These are phyloP conservation scores for Trametes sanguinea DNA, from an alignment of 768 basidiomycete genomes.

Conservation along the genomic window DNA sequence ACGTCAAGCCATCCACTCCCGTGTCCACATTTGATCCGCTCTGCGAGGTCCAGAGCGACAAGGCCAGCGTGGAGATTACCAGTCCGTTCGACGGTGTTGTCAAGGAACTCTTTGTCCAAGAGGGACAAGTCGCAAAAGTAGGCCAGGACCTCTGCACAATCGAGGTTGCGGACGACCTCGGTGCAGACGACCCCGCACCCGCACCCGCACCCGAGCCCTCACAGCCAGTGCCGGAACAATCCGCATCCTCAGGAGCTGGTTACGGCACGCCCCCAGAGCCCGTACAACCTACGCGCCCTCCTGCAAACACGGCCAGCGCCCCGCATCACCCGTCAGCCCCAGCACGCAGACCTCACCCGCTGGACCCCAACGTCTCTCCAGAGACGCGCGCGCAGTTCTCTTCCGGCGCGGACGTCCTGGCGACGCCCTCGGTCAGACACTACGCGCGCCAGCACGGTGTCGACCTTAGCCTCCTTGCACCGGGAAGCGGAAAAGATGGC, in stretches of 20 bases:
- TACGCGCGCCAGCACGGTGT: conserved; percentile 68
- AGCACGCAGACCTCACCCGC: conserved; percentile 49
- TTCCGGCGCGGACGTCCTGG: conserved; percentile 48
- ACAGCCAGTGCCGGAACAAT: not conserved
- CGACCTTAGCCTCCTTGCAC: conserved; percentile 55
- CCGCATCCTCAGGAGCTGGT: not conserved
- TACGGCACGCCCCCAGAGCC: conserved; percentile 1
- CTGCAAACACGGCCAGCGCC: not conserved
- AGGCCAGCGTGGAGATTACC: conserved; percentile 89
- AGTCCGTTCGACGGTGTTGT: conserved; percentile 81
- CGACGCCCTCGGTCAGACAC: conserved; percentile 77
- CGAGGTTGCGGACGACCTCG: conserved; percentile 68
- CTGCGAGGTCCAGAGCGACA: conserved; percentile 89
- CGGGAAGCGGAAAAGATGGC: conserved; percentile 74
- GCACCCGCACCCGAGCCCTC: conserved; percentile 2
- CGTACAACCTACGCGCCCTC: not conserved
- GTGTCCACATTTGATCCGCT: conserved; percentile 70
- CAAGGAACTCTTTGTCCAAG: conserved; percentile 70
- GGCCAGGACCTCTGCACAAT: conserved; percentile 77
- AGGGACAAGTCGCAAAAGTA: conserved; percentile 84
- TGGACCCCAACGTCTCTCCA: conserved; percentile 56
- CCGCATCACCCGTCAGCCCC: conserved; percentile 4
- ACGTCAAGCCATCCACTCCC: conserved; percentile 49
- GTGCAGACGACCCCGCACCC: conserved; percentile 22
- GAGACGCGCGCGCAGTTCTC: conserved; percentile 9